Percentiles rank a stretch among this genome's conserved stretches.
Conservation (phyloP, 2,329 filamentous ascomycete genomes). For the Fusarium nisikadoi region DNA sequence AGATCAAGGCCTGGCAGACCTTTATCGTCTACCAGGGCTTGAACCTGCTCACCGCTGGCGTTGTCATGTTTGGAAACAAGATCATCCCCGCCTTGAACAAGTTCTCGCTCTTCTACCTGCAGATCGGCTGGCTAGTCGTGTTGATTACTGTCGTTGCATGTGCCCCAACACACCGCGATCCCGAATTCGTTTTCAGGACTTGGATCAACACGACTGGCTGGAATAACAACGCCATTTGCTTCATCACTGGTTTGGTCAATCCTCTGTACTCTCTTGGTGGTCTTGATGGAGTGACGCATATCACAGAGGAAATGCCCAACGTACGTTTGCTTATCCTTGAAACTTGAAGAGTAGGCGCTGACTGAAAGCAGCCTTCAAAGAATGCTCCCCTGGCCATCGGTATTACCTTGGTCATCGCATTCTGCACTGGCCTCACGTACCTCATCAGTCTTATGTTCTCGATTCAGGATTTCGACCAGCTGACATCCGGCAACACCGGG, state of each 20-base stretch:
- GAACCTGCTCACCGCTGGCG: background rate
- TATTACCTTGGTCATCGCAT: background rate
- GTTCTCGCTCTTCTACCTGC: background rate
- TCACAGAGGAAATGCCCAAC: slow-evolving; percentile 17
- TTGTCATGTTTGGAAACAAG: slow-evolving; percentile 7
- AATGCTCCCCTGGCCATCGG: slow-evolving; percentile 4
- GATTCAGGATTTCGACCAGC: background rate
- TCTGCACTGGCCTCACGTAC: slow-evolving; percentile 3
- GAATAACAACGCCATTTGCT: slow-evolving; percentile 1
- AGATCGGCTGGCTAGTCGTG: slow-evolving; percentile 1
- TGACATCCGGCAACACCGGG: accelerated
- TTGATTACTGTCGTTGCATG: background rate
- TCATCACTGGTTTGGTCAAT: background rate
- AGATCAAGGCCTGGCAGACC: slow-evolving; percentile 3
- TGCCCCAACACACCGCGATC: background rate
- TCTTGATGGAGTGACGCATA: slow-evolving; percentile 1
- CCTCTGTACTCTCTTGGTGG: slow-evolving; percentile 3
- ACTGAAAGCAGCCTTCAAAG: background rate
- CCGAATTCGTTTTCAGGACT: slow-evolving; percentile 2
- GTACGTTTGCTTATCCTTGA: background rate
- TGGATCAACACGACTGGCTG: slow-evolving; percentile 15
- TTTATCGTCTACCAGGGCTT: slow-evolving; percentile 11
- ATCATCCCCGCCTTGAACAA: slow-evolving; percentile 1
- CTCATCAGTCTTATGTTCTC: slow-evolving; percentile 10
- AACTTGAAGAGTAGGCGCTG: accelerated